Percentiles rank a stretch among this genome's conserved stretches.
Evolutionary conservation across 2,329 filamentous ascomycete genomes (phyloP).

Genomic region (Rhexocercosporidium sp.): DNA sequence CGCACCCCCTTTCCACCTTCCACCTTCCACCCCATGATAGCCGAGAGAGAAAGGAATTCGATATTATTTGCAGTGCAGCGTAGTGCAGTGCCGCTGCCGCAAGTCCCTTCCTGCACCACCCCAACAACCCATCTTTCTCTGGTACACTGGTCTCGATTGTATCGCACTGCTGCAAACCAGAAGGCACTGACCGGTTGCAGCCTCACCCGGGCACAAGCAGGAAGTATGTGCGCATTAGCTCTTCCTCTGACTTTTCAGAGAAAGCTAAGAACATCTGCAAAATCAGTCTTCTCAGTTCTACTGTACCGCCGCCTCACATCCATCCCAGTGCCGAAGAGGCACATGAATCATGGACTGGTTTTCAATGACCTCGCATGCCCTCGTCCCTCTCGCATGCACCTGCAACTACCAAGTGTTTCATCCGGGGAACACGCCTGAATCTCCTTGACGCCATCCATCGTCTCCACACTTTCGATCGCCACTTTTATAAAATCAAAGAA

Average conservation of each 20-base stretch:
- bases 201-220: not conserved
- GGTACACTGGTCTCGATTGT: not conserved
- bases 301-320: too few species aligned
- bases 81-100: not conserved
- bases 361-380: not conserved
- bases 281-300: too few species aligned
- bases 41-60: not conserved
- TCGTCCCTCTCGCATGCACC: not conserved
- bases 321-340: too few species aligned
- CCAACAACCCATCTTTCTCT: not conserved
- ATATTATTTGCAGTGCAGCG: not conserved
- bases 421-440: conserved; percentile 22
- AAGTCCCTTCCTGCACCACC: not conserved
- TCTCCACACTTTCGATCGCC: conserved; percentile 25
- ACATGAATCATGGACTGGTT: not conserved
- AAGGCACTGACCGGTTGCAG: not conserved
- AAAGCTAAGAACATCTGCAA: not conserved
- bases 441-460: conserved; percentile 25
- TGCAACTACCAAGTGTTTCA: conserved; percentile 30
- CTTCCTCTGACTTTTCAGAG: not conserved
- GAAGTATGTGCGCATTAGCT: not conserved
- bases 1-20: too few species aligned
- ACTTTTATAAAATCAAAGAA: conserved; percentile 13
- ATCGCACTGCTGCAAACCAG: not conserved
- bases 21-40: not conserved